Evolutionary conservation across 208 protist genomes (phyloP).

Genomic region (Acanthamoeba sp.): DNA sequence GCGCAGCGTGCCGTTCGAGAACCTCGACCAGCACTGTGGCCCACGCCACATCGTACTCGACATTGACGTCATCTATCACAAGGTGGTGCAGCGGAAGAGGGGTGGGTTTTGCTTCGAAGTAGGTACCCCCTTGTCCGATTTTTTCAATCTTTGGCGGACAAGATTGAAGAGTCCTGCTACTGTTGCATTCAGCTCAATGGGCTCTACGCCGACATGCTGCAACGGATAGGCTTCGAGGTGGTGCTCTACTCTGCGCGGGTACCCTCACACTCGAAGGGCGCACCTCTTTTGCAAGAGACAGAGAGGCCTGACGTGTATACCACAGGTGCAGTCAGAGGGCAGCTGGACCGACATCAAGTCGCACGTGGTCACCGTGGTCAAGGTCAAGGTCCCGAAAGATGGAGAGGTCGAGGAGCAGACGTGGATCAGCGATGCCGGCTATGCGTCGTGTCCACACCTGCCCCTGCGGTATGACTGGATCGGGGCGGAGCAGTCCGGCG

Average conservation of each 20-base stretch:
- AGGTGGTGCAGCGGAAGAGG: not conserved
- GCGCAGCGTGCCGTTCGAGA: constrained; percentile 18
- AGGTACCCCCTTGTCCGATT: not conserved
- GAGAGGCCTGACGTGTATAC: not conserved
- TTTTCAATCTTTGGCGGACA: not conserved
- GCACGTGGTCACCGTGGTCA: constrained; percentile 40
- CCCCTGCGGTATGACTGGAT: not conserved
- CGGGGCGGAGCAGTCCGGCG: not conserved
- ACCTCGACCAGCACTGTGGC: constrained; percentile 25
- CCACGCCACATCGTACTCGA: not conserved
- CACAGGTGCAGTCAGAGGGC: not conserved
- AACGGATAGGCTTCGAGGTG: not conserved
- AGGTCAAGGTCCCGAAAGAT: not conserved
- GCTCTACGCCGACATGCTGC: not conserved
- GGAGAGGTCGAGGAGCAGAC: not conserved
- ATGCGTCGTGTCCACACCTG: not conserved
- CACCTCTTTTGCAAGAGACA: not conserved
- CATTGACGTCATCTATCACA: not conserved
- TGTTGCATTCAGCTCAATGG: not conserved
- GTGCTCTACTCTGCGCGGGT: constrained; percentile 22
- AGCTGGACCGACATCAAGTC: constrained; percentile 6
- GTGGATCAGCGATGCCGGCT: constrained; percentile 26
- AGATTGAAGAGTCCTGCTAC: not conserved
- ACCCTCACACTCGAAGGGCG: not conserved
- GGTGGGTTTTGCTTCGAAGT: constrained; percentile 46